Base-by-base conservation (phyloP, 768 basidiomycete species). In the Macrolepiota dolichaula region DNA sequence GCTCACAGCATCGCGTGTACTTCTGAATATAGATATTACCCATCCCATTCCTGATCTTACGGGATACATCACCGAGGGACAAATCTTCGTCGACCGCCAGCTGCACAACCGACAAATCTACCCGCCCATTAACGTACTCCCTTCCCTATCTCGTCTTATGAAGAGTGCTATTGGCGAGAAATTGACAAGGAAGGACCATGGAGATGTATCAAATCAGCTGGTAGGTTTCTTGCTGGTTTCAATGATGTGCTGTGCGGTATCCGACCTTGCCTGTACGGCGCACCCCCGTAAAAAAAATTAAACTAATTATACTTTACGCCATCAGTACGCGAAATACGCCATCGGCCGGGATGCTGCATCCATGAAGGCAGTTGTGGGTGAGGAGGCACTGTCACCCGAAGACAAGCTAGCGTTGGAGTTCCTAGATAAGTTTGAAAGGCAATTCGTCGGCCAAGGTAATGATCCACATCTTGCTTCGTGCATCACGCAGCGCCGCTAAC, bases 281-380 rank as follows among this genome's bases (percentile, higher is more conserved):
- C 47, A 51, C 40, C 25, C 47, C 40, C 15, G 55, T n/a, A 25
- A 13, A 3, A 24, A 63, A 42, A 56, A 38, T 38, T 22, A 37
- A 11, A 42, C 15, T 32, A 37, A 64, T 29, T 24, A 60, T 35
- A 46, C 29, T 35, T 37, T 62, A 62, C 61, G 42, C 62, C 65
- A 68, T 64, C 72, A 96, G 92, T 97, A 96, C 74, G 95, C 95
- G 73, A 96, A 97, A 78, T 98, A 98, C 75, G 96, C 96, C 66
- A 96, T 97, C 70, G 96, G 95, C 53, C 87, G 94, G 71, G 96
- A 98, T 70, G 96, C 96, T 51, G 94, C 96, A 1, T 83, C 95
- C 12, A 99, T 99, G 97, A 98, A 98, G 74, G 97, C 97, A 62
- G 97, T 98, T 46, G 97, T 99, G 55, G 97, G 97, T 68, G 97